Conservation (phyloP, 2,329 filamentous ascomycete species). For the Helicocarpus griseus region DNA sequence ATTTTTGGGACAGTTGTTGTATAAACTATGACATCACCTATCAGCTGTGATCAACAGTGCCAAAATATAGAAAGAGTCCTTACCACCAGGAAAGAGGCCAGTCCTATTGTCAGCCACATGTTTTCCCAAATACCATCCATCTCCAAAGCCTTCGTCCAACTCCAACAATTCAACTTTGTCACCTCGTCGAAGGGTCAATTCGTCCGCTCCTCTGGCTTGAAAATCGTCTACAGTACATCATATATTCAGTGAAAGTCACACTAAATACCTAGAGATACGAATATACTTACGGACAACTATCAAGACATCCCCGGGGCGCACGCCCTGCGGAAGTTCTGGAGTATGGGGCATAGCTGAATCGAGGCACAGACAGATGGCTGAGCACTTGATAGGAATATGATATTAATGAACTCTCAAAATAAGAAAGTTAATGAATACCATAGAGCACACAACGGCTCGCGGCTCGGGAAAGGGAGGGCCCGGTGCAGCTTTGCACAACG, state of each 20-base stretch:
- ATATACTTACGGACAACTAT: constrained; percentile 36
- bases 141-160: constrained; percentile 57
- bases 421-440: constrained; percentile 4
- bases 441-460: background rate
- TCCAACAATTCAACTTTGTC: constrained; percentile 55
- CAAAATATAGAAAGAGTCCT: constrained; percentile 4
- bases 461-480: background rate
- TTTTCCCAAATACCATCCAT: constrained; percentile 55
- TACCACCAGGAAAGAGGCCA: constrained; percentile 42
- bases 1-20: constrained; percentile 17
- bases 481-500: background rate
- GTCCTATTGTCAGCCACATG: constrained; percentile 32
- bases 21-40: constrained; percentile 20
- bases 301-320: constrained; percentile 33
- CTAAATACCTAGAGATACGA: constrained; percentile 6
- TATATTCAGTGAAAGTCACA: constrained; percentile 7
- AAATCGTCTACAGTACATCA: constrained; percentile 67
- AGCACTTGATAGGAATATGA: background rate
- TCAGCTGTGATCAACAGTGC: constrained; percentile 14
- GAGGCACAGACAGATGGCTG: constrained; percentile 20
- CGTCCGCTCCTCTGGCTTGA: constrained; percentile 79
- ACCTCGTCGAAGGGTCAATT: constrained; percentile 75
- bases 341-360: constrained; percentile 22
- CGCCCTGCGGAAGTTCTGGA: constrained; percentile 25
- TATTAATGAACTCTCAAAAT: background rate